Evolutionary conservation across 2,329 filamentous ascomycete genomes (phyloP), one percentile per base, ranked within the genome.

Genomic region (Huntiella abstrusa): DNA sequence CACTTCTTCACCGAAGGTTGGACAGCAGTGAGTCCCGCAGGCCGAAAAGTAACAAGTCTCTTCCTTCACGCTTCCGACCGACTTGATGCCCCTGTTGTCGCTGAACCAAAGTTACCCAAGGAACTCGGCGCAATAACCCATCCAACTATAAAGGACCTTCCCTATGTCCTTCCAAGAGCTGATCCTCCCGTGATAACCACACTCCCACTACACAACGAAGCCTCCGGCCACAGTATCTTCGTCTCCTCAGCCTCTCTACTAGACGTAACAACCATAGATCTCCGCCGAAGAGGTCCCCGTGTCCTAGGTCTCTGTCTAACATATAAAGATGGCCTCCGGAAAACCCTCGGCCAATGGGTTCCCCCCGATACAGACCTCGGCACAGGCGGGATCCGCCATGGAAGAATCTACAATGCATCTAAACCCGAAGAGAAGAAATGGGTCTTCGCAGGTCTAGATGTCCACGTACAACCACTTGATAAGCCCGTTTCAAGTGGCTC

Each of bases 1-100:
- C 39, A 49, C 33, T 49, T 49, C 35, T 49, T 49, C n/a, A 49
- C 47, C 4, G 34, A 49, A 13, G 43, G 37, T 15, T 49, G 47
- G 47, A 35, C 43, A 13, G 38, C 39, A 11, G 38, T 49, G 4
- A 49, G 42, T 13, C 47, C 47, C 11, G 43, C 40, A 12, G 40
- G 36, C 11, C 17, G 33, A 1, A 32, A 45, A 10, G 47, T 41
- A 4, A 49, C 43, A 15, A 44, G 47, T 12, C 28, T 49, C 8
- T 49, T 49, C 39, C 39, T 49, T 17, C 47, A 49, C 35, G 47
- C 43, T 7, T 17, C 38, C 13, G 43, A 49, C 39, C 17, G 41
- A 11, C 43, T 41, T 7, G 47, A 49, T 17, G 46, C 46, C 17
- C 47, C 47, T 3, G 42, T 42, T 16, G 37, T 33, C 8, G 13